Base-by-base conservation (phyloP, 2,329 filamentous ascomycete genomes). In the Diaporthe sp. region DNA sequence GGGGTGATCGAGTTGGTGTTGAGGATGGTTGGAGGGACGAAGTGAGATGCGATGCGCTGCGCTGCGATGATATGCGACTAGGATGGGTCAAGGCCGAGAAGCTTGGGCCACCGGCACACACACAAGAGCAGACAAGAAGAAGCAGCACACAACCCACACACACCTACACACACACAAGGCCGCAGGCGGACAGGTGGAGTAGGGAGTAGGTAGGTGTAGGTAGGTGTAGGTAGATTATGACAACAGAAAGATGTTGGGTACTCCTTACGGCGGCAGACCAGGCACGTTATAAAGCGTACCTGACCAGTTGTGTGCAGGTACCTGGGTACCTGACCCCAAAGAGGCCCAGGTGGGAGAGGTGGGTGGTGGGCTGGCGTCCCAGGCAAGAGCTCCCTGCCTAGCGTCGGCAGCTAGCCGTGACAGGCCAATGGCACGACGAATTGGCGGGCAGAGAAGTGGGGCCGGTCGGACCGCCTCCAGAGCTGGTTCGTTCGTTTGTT, bases 371-470 rank as follows among this genome's bases (percentile, higher is more conserved):
- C 31, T 37, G 44, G 44, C 12, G 39, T 4, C 17, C 39, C 37
- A 10, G 47, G 28, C 39, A 49, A 7, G 47, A 39, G 42, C 25
- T 55, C 73, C 73, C 67, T 72, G 73, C 67, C 20, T 75, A 75
- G 73, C 65, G 57, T 72, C 65, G 65, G 73, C 44, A 75, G 73
- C 73, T 75, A 63, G 47, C 60, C 51, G n/a, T 44, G 60, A 47
- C 71, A 39, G 58, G 34, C 71, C 71, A 73, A 73, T 73, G 49
- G 28, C 0, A 31, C 9, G 20, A 2, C 71, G 71, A 12, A 25
- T 28, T 42, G 37, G 58, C 15, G 22, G 25, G 6, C 7, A 22
- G 47, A 34, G 47, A 34, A 44, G 37, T 51, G 68, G 68, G 68
- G 68, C 55, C 7, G 25, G 39, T 22, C 51, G 47, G 47, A 20